Evolutionary conservation across 345 rosid species (phyloP).

Genomic region (Brassica incana): DNA sequence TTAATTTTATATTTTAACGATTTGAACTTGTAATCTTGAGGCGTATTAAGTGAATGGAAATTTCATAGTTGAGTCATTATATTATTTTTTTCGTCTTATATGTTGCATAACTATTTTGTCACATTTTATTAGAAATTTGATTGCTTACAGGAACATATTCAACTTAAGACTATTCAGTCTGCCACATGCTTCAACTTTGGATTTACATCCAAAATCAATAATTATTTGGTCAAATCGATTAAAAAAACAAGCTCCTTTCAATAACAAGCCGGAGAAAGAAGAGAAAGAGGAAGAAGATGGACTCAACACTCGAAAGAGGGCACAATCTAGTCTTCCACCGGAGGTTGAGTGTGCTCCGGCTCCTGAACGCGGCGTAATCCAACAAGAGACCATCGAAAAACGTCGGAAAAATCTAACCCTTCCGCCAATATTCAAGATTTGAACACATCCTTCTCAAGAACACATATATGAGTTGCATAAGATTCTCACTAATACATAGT

Average conservation of each 20-base stretch:
- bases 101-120: not conserved
- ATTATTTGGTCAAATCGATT: slow-evolving; percentile 1
- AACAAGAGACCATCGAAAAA: not conserved
- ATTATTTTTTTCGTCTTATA: too few species aligned
- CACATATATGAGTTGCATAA: not conserved
- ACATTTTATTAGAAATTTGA: not conserved
- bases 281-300: not conserved
- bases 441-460: not conserved
- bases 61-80: too few species aligned
- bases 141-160: not conserved
- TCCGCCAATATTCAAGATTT: not conserved
- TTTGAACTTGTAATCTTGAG: not conserved
- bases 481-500: not conserved
- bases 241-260: too few species aligned
- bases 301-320: too few species aligned
- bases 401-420: not conserved
- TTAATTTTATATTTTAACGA: not conserved
- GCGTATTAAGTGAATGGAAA: not conserved
- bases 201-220: not conserved
- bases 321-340: too few species aligned
- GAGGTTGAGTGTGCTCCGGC: too few species aligned
- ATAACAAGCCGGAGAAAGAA: slow-evolving; percentile 1
- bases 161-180: not conserved
- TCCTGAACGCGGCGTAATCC: too few species aligned
- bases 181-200: not conserved